phyloP scores from a whole-genome alignment of 2,329 filamentous ascomycete species.

The Botrytis sinoallii region DNA sequence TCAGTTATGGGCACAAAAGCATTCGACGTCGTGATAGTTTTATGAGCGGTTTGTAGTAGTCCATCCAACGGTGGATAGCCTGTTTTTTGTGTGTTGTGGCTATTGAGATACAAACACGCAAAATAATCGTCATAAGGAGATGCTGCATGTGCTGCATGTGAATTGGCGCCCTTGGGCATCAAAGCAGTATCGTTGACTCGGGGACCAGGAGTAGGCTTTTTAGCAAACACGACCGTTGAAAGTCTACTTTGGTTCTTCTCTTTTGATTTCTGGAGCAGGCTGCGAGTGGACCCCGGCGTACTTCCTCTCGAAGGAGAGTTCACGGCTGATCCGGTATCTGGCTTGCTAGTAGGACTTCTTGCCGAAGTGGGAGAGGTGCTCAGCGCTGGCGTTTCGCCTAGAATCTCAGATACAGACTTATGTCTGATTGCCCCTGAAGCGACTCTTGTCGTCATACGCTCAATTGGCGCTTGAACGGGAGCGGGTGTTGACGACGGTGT shows the following conservation, averaged over 20 bases:
- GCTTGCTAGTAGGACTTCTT: constrained; percentile 22
- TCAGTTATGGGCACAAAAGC: constrained; percentile 81
- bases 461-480: constrained; percentile 37
- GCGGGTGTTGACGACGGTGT: constrained; percentile 30
- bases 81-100: constrained; percentile 54
- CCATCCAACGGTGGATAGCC: constrained; percentile 66
- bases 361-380: constrained; percentile 31
- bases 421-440: constrained; percentile 67
- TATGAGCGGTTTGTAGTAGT: constrained; percentile 77
- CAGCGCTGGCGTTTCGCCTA: constrained; percentile 54
- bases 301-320: constrained; percentile 38
- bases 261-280: constrained; percentile 41
- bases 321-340: constrained; percentile 28
- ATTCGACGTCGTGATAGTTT: constrained; percentile 83
- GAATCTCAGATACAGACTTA: constrained; percentile 71
- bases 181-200: constrained; percentile 35
- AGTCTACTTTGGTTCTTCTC: constrained; percentile 62
- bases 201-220: constrained; percentile 51
- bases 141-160: constrained; percentile 18
- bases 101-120: constrained; percentile 57
- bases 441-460: constrained; percentile 65
- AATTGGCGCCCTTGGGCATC: constrained; percentile 19
- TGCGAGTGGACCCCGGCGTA: constrained; percentile 45
- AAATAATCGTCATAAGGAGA: constrained; percentile 57
- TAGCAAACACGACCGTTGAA: constrained; percentile 76